Percentiles rank a stretch among this genome's conserved stretches.
Evolutionary conservation across 306 rosid genomes (phyloP).

Genomic region (Sophora flavescens): DNA sequence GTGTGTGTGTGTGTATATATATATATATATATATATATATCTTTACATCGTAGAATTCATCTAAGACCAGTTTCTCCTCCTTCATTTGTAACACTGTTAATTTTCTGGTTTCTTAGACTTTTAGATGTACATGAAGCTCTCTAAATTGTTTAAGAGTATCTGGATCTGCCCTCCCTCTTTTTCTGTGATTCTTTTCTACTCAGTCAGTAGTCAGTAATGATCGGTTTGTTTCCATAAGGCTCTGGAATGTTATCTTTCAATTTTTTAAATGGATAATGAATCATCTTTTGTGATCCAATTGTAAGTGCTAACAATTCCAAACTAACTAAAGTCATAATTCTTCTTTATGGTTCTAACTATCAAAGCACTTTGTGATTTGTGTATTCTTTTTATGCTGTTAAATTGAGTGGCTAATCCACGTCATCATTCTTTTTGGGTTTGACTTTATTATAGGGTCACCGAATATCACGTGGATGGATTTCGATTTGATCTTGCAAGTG

Average conservation of each 20-base stretch:
- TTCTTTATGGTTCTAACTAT: not conserved
- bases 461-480: conserved; percentile 98
- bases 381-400: not conserved
- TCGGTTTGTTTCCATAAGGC: conserved; percentile 22
- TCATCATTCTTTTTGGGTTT: conserved; percentile 13
- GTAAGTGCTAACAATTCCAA: conserved; percentile 19
- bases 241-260: conserved; percentile 10
- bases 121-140: conserved; percentile 32
- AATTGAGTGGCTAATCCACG: conserved; percentile 8
- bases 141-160: conserved; percentile 9
- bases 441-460: conserved; percentile 69
- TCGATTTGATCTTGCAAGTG: conserved; percentile 97
- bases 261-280: conserved; percentile 21
- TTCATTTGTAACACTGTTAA: conserved; percentile 35
- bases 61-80: conserved; percentile 13
- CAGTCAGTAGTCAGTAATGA: conserved; percentile 2
- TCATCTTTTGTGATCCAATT: conserved; percentile 14
- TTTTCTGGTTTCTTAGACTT: conserved; percentile 20
- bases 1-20: too few species aligned
- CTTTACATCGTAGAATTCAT: conserved; percentile 28
- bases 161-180: conserved; percentile 11
- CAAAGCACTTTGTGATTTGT: conserved; percentile 13
- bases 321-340: conserved; percentile 19
- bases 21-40: conserved; percentile 16
- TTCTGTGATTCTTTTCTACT: conserved; percentile 21